Evolutionary conservation across 148 eudicot genomes (phyloP).

Genomic region (Agrostemma githago): DNA sequence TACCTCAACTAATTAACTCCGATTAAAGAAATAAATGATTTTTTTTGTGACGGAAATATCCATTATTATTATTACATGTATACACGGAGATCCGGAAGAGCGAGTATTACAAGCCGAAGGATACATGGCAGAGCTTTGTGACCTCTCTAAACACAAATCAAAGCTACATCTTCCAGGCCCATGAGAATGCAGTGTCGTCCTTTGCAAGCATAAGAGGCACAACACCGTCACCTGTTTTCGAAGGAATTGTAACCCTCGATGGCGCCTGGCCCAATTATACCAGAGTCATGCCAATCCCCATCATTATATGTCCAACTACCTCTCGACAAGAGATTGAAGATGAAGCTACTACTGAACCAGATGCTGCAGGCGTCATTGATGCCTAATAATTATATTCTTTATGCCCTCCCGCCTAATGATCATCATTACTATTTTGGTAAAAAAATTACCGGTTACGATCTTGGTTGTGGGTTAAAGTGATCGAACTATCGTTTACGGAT

Average conservation of each 20-base stretch:
- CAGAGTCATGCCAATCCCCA: neutral
- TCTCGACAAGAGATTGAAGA: too few relatives aligned
- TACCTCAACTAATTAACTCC: too few relatives aligned
- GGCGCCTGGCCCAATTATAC: neutral
- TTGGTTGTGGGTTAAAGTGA: too few relatives aligned
- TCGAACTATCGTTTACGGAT: too few relatives aligned
- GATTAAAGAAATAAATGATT: too few relatives aligned
- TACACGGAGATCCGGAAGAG: neutral
- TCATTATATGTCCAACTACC: too few relatives aligned
- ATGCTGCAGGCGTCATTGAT: too few relatives aligned
- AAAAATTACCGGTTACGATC: too few relatives aligned
- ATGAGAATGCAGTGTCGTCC: neutral
- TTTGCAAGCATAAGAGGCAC: slow-evolving; percentile 6
- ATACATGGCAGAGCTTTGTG: neutral
- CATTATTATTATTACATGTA: neutral
- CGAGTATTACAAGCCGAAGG: neutral
- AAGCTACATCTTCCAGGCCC: neutral
- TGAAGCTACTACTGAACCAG: too few relatives aligned
- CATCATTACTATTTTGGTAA: too few relatives aligned
- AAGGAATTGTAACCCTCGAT: slow-evolving; percentile 6
- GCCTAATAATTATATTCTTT: too few relatives aligned
- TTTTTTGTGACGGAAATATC: neutral
- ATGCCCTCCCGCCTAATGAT: too few relatives aligned
- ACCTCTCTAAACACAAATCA: neutral
- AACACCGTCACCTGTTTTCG: slow-evolving; percentile 3